Conservation (phyloP, 495 filamentous ascomycete genomes). For the Aspergillus leporis region DNA sequence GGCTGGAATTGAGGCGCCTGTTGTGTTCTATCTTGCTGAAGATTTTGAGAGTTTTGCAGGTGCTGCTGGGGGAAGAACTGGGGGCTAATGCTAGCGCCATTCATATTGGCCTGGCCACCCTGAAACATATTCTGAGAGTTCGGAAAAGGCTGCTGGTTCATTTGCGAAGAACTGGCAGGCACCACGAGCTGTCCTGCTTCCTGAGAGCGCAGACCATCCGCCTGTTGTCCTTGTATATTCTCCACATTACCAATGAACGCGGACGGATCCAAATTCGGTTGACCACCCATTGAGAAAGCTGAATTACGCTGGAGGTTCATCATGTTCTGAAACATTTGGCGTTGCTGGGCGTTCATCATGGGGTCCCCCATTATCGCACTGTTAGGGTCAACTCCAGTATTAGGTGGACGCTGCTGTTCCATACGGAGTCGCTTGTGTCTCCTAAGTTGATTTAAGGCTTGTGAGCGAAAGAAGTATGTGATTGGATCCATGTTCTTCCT, state of each 20-base stretch:
- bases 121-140: slow-evolving; percentile 42
- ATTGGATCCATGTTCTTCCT: slow-evolving; percentile 49
- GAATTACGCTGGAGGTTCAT: slow-evolving; percentile 46
- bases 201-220: slow-evolving; percentile 60
- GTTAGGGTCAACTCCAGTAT: slow-evolving; percentile 32
- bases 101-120: slow-evolving; percentile 42
- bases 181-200: slow-evolving; percentile 67
- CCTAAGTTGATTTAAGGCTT: slow-evolving; percentile 43
- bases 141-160: slow-evolving; percentile 40
- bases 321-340: slow-evolving; percentile 45
- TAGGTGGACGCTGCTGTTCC: slow-evolving; percentile 36
- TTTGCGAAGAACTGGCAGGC: slow-evolving; percentile 59
- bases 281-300: slow-evolving; percentile 33
- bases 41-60: slow-evolving; percentile 37
- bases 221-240: slow-evolving; percentile 61
- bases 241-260: slow-evolving; percentile 53
- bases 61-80: slow-evolving; percentile 45
- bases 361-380: slow-evolving; percentile 38
- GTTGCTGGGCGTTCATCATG: slow-evolving; percentile 44
- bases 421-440: slow-evolving; percentile 35
- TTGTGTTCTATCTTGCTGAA: slow-evolving; percentile 43
- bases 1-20: slow-evolving; percentile 37
- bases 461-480: slow-evolving; percentile 50
- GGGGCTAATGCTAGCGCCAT: slow-evolving; percentile 38
- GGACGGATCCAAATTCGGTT: slow-evolving; percentile 47